These are phyloP conservation scores for Rhizopogon vulgaris DNA, from an alignment of 768 basidiomycete species.

Conservation along the genomic window DNA sequence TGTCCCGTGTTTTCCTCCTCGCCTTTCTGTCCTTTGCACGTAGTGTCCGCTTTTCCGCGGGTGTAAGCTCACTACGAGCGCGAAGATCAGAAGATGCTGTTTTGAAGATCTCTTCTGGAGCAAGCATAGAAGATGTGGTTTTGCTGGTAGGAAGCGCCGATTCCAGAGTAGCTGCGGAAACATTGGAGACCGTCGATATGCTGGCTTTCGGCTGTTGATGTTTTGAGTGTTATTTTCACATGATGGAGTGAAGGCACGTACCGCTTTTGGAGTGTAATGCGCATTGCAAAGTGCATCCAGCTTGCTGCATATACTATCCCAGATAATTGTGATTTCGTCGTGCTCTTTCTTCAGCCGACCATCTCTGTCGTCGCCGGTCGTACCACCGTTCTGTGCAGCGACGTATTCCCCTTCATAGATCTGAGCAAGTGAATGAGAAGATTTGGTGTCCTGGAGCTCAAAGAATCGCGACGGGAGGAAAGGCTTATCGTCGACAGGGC, in stretches of 20 bases:
- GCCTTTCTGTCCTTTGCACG: slow-evolving; percentile 66
- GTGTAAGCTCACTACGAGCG: slow-evolving; percentile 76
- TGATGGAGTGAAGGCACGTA: slow-evolving; percentile 30
- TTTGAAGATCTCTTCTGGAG: slow-evolving; percentile 88
- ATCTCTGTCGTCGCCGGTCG: slow-evolving; percentile 69
- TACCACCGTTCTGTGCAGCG: slow-evolving; percentile 52
- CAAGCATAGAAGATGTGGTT: slow-evolving; percentile 72
- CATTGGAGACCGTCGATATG: slow-evolving; percentile 80
- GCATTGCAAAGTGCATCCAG: slow-evolving; percentile 93
- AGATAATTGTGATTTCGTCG: slow-evolving; percentile 73
- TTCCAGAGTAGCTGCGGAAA: slow-evolving; percentile 78
- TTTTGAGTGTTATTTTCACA: background rate
- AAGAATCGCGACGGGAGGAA: slow-evolving; percentile 88
- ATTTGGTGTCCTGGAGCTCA: slow-evolving; percentile 86
- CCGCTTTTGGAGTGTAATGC: slow-evolving; percentile 92
- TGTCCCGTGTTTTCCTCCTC: slow-evolving; percentile 61
- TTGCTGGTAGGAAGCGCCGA: slow-evolving; percentile 84
- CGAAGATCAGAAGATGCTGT: slow-evolving; percentile 50
- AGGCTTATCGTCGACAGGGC: slow-evolving; percentile 73
- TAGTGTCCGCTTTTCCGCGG: slow-evolving; percentile 70
- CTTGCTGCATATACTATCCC: slow-evolving; percentile 83
- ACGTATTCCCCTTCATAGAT: slow-evolving; percentile 94
- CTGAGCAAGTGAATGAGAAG: slow-evolving; percentile 84
- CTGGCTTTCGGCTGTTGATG: slow-evolving; percentile 71
- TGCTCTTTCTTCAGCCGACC: slow-evolving; percentile 87